Conservation (phyloP, 2,329 filamentous ascomycete genomes). For the Hortaea werneckii region DNA sequence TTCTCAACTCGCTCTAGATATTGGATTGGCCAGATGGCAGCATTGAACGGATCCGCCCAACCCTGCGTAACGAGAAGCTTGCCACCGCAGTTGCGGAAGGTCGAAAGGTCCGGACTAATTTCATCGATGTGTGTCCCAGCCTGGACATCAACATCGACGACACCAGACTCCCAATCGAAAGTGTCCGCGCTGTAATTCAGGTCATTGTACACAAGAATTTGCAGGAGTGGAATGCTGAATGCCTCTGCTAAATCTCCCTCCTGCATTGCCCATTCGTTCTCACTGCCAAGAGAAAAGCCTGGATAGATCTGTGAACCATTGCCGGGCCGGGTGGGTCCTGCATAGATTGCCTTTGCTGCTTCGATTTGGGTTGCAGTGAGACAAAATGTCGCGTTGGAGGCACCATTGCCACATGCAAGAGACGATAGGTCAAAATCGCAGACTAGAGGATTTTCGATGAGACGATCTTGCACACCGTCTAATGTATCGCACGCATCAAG, state of each 20-base stretch:
- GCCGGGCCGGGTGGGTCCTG: conserved; percentile 18
- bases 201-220: conserved; percentile 33
- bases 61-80: conserved; percentile 32
- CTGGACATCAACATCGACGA: conserved; percentile 23
- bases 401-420: conserved; percentile 18
- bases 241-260: conserved; percentile 25
- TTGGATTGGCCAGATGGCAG: conserved; percentile 28
- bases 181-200: conserved; percentile 24
- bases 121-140: conserved; percentile 31
- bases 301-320: conserved; percentile 27
- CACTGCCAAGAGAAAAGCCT: conserved; percentile 31
- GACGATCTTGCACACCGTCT: conserved; percentile 33
- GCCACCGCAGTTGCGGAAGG: conserved; percentile 23
- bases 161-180: conserved; percentile 30
- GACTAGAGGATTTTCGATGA: conserved; percentile 30
- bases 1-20: conserved; percentile 23
- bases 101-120: conserved; percentile 22
- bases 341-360: conserved; percentile 25
- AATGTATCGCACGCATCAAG: conserved; percentile 29
- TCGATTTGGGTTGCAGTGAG: conserved; percentile 24
- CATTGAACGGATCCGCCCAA: conserved; percentile 30
- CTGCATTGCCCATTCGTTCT: conserved; percentile 29
- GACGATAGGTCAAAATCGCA: conserved; percentile 29
- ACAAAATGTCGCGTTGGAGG: conserved; percentile 13
- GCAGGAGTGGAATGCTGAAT: conserved; percentile 32